Conservation (phyloP, 2,329 filamentous ascomycete genomes). For the Macroventuria anomochaeta region DNA sequence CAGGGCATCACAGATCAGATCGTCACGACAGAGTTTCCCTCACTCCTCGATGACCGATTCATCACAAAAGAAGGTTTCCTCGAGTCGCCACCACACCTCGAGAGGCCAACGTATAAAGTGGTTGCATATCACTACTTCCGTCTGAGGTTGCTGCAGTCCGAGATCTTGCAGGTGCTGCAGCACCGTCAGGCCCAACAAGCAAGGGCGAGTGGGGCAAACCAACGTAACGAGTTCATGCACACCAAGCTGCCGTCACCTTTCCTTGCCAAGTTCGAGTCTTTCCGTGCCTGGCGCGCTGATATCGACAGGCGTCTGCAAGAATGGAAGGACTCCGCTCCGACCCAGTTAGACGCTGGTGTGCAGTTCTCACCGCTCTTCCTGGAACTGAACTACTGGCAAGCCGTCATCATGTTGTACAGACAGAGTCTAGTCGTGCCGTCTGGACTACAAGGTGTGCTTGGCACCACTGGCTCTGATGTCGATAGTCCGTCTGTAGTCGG, state of each 20-base stretch:
- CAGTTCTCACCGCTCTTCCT: constrained; percentile 88
- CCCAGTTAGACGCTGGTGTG: constrained; percentile 79
- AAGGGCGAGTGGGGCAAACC: constrained; percentile 68
- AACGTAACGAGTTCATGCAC: constrained; percentile 75
- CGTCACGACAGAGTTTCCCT: constrained; percentile 94
- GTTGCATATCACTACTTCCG: constrained; percentile 93
- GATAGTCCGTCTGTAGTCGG: constrained; percentile 64
- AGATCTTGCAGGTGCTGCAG: constrained; percentile 92
- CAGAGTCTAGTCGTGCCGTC: constrained; percentile 87
- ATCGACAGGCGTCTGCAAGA: constrained; percentile 82
- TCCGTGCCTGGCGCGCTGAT: constrained; percentile 85
- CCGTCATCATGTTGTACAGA: constrained; percentile 92
- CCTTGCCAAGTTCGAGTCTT: constrained; percentile 80
- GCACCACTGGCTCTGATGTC: constrained; percentile 63
- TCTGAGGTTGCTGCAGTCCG: constrained; percentile 85
- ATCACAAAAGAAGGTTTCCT: constrained; percentile 82
- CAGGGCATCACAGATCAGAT: constrained; percentile 87
- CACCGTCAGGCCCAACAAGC: constrained; percentile 87
- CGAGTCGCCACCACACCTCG: constrained; percentile 62
- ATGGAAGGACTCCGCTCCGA: constrained; percentile 86
- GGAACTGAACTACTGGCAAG: constrained; percentile 97
- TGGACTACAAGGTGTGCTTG: constrained; percentile 80
- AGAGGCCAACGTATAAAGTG: constrained; percentile 82
- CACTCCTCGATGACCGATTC: constrained; percentile 82
- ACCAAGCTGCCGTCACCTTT: constrained; percentile 84